Evolutionary conservation across 2,329 filamentous ascomycete species (phyloP), one percentile per base, ranked within the genome.

Genomic region (Cladosporium sp.): DNA sequence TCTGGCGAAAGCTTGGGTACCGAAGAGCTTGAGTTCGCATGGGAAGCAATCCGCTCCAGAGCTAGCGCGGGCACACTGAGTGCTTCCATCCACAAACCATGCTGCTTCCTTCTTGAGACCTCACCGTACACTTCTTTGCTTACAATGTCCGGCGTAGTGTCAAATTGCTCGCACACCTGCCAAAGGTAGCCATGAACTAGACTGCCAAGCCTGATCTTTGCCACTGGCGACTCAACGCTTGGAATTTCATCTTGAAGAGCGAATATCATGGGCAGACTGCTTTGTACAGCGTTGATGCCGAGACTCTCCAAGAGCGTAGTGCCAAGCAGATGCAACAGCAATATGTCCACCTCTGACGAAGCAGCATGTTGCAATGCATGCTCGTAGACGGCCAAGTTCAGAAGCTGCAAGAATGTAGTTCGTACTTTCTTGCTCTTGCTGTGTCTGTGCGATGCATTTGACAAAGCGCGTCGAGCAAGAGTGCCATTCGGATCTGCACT

Each of bases 311-410:
- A 85, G n/a, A 97, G 82, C 64, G 86, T 91, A 13, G 87, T 82
- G 43, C 97, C 84, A 13, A 97, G 83, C 3, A 92, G 82, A 73
- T 97, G 92, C 10, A 96, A 81, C 16, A 96, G 79, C 30, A 92
- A 80, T 32, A 96, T 85, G 67, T 95, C 91, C 53, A 85, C 89
- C 49, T 79, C 77, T 25, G 76, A 73, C 18, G 73, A 75, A 28
- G 89, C 85, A 25, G 91, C 83, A 69, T 83, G 88, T 71, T 95
- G 90, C 25, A 94, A 79, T 8, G 91, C 91, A 70, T 91, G 91
- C 76, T 98, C 94, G 76, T 96, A 97, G n/a, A 95, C 85, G 58
- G 91, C 89, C 53, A 97, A 83, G 78, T 97, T 93, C 3, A 98
- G 82, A 3, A 96, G 82, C 63, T 92, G 87, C 58, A 97, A 79